Conservation (phyloP, 2,329 filamentous ascomycete species). For the Cladorrhinum sp. region DNA sequence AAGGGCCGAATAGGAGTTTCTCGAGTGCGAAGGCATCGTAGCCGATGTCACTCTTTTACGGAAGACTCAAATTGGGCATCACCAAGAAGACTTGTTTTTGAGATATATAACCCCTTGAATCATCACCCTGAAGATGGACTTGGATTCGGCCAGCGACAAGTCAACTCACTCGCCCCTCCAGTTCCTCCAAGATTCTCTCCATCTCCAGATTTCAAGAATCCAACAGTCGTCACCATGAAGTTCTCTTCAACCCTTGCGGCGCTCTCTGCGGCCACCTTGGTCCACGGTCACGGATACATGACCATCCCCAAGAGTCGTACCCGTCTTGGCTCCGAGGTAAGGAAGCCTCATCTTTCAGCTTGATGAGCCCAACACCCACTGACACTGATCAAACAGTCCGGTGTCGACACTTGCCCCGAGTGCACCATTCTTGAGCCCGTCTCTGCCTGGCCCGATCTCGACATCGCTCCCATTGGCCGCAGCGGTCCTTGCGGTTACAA, state of each 20-base stretch:
- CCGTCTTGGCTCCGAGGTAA: slow-evolving; percentile 42
- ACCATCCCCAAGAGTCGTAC: slow-evolving; percentile 43
- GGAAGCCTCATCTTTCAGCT: background rate
- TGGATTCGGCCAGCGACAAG: background rate
- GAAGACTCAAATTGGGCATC: background rate
- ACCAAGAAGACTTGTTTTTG: background rate
- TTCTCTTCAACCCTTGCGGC: slow-evolving; percentile 8
- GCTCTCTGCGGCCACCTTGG: slow-evolving; percentile 17
- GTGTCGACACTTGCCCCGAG: slow-evolving; percentile 50
- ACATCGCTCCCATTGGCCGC: slow-evolving; percentile 43
- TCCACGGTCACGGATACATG: slow-evolving; percentile 44
- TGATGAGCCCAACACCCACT: slow-evolving; percentile 6
- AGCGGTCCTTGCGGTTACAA: slow-evolving; percentile 54
- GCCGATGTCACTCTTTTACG: background rate
- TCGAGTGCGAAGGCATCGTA: background rate
- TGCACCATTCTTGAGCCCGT: slow-evolving; percentile 55
- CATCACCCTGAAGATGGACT: background rate
- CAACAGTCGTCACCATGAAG: slow-evolving; percentile 25
- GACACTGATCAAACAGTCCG: slow-evolving; percentile 34
- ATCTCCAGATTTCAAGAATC: too few species aligned
- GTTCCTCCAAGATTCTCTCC: background rate
- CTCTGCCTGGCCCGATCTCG: slow-evolving; percentile 46
- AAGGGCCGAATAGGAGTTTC: slow-evolving; percentile 1
- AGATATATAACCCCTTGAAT: background rate
- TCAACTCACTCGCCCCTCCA: background rate